A percentile compares a stretch with the other conserved stretches of the same genome.
These are phyloP conservation scores for Calonectria leucothoes DNA, from an alignment of 2,329 filamentous ascomycete species.

Conservation along the genomic window DNA sequence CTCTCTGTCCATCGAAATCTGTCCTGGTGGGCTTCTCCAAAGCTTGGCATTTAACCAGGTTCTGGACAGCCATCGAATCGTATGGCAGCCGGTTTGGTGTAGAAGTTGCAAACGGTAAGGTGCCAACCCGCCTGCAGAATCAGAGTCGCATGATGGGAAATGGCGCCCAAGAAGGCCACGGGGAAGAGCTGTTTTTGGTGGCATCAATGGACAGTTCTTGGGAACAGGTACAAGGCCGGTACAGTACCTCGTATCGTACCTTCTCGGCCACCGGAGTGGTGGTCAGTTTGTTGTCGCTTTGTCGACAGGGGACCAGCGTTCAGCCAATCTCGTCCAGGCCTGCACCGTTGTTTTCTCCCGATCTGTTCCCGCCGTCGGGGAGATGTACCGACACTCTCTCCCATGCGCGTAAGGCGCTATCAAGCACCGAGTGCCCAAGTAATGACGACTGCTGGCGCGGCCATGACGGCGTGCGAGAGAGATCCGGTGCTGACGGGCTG, in stretches of 20 bases:
- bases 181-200: background rate
- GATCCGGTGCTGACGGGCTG: slow-evolving; percentile 16
- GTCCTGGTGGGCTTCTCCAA: background rate
- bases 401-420: slow-evolving; percentile 1
- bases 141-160: slow-evolving; percentile 21
- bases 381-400: background rate
- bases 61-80: slow-evolving; percentile 25
- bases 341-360: slow-evolving; percentile 26
- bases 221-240: slow-evolving; percentile 15
- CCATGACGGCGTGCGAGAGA: background rate
- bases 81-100: slow-evolving; percentile 33
- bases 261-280: slow-evolving; percentile 20
- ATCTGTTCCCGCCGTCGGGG: slow-evolving; percentile 21
- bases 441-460: background rate
- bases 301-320: slow-evolving; percentile 18
- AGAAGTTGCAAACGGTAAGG: slow-evolving; percentile 29
- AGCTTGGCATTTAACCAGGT: slow-evolving; percentile 9
- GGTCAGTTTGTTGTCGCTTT: slow-evolving; percentile 24
- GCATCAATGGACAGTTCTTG: background rate
- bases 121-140: slow-evolving; percentile 31
- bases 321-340: slow-evolving; percentile 18
- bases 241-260: slow-evolving; percentile 16
- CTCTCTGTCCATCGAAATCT: slow-evolving; percentile 7
- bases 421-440: background rate
- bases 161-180: background rate